phyloP scores from a whole-genome alignment of 352 stramenopile genomes.

The Pythium brachiatum region DNA sequence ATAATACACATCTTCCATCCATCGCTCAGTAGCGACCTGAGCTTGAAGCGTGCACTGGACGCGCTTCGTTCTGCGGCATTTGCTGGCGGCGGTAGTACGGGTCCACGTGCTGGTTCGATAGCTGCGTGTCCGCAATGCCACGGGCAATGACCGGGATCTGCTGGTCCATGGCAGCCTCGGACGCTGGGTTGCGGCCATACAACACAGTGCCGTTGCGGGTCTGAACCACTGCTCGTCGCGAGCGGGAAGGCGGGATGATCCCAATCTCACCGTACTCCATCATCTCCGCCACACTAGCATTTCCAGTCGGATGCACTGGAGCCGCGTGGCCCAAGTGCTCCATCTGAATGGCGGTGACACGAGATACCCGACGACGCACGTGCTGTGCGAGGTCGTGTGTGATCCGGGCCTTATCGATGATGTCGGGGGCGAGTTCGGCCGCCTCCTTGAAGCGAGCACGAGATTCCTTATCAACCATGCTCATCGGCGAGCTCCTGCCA shows the following conservation, averaged over 20 bases:
- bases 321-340: constrained; percentile 27
- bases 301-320: not conserved
- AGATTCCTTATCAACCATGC: constrained; percentile 11
- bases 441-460: constrained; percentile 49
- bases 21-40: constrained; percentile 3
- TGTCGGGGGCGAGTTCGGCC: constrained; percentile 43
- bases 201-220: constrained; percentile 22
- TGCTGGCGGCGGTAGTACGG: constrained; percentile 12
- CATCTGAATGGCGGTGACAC: constrained; percentile 60
- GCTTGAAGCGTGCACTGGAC: not conserved
- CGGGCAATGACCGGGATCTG: constrained; percentile 22
- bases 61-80: constrained; percentile 4
- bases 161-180: constrained; percentile 21
- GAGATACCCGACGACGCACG: constrained; percentile 57
- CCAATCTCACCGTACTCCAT: constrained; percentile 19
- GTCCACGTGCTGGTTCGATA: constrained; percentile 22
- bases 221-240: constrained; percentile 25
- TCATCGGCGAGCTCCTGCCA: not conserved
- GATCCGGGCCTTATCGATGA: constrained; percentile 62
- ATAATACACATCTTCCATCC: constrained; percentile 11
- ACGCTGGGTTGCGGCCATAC: constrained; percentile 8
- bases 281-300: constrained; percentile 1
- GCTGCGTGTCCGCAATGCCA: constrained; percentile 11
- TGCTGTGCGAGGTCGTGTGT: constrained; percentile 72
- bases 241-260: constrained; percentile 22